A percentile compares a stretch with the other conserved stretches of the same genome.
phyloP scores from a whole-genome alignment of 2,329 filamentous ascomycete genomes.

The Graphilbum sp. region DNA sequence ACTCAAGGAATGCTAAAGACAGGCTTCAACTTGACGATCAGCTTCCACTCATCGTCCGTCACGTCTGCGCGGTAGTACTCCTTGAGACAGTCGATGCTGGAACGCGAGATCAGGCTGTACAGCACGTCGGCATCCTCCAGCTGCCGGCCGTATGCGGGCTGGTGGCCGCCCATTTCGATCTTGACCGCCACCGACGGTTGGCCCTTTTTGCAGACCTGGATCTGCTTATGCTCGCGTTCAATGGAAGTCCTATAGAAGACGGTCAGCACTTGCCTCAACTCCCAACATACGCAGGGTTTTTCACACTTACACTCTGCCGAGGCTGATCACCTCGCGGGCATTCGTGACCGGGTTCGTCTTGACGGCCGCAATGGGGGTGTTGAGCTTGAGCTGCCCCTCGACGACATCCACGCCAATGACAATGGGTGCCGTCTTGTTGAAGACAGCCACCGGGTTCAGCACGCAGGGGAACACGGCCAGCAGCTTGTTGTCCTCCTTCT shows the following conservation, averaged over 20 bases:
- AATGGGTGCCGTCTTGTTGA: constrained; percentile 96
- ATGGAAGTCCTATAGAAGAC: constrained; percentile 62
- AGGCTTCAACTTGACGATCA: constrained; percentile 91
- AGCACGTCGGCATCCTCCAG: constrained; percentile 80
- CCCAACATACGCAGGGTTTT: no score
- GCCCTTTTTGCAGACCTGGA: constrained; percentile 83
- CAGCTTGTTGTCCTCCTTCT: constrained; percentile 93
- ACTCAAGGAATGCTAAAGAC: constrained; percentile 66
- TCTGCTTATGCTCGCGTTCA: constrained; percentile 93
- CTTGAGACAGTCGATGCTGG: constrained; percentile 88
- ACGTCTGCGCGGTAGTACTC: constrained; percentile 86
- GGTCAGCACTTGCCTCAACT: no score
- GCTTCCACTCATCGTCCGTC: constrained; percentile 78
- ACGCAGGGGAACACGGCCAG: constrained; percentile 93
- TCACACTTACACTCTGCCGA: constrained; percentile 83
- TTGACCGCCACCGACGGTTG: constrained; percentile 96
- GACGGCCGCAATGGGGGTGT: constrained; percentile 79
- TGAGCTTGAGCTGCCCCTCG: constrained; percentile 73
- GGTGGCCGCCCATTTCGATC: constrained; percentile 82
- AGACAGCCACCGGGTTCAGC: constrained; percentile 74
- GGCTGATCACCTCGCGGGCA: constrained; percentile 63
- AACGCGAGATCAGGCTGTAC: constrained; percentile 75
- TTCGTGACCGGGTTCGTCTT: constrained; percentile 67
- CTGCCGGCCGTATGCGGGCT: constrained; percentile 88
- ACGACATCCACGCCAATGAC: constrained; percentile 88